Evolutionary conservation across 306 rosid genomes (phyloP), one percentile per base, ranked within the genome.

Genomic region (Astragalus membranaceus): DNA sequence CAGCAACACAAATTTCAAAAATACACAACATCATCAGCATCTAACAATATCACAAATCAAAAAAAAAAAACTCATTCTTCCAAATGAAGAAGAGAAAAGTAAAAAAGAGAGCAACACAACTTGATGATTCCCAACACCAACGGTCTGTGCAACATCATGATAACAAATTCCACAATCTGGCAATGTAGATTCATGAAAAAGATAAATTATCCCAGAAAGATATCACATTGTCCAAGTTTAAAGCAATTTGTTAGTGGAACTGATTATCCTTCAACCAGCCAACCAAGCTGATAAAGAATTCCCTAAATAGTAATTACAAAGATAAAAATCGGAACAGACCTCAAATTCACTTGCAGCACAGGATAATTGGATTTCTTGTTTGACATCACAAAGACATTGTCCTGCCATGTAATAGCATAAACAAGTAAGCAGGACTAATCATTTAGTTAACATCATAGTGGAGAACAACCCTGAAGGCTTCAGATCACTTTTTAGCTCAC

Each of bases 111-210:
- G 26, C 10, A 37, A 39, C 2, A 42, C 13, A 69, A 13, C 23
- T 64, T 41, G 60, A 53, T 43, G 23, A 33, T 26, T 74, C 26
- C 66, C 23, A 43, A 59, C 46, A 50, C n/a, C 64, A 49, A 56
- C 58, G 64, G 39, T 26, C n/a, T 30, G 46, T 75, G 68, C 12
- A 42, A 9, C 59, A 35, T 32, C 48, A 61, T 35, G 78, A 74
- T 26, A 41, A 10, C 57, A 48, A 23, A 63, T 37, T 62, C 37
- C 51, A 58, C 26, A 47, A 41, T 49, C 67, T 36, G 37, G 7
- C 36, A 61, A 76, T 49, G n/a, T 32, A 73, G 50, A 62, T 7
- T 50, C 65, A 17, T 58, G 62, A 57, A 52, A 60, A 76, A 64
- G 11, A 48, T 35, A 73, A 49, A 77, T 16, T 23, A 72, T n/a